These are phyloP conservation scores for Arthrinium phaeospermum DNA, from an alignment of 2,329 filamentous ascomycete genomes.

Conservation along the genomic window DNA sequence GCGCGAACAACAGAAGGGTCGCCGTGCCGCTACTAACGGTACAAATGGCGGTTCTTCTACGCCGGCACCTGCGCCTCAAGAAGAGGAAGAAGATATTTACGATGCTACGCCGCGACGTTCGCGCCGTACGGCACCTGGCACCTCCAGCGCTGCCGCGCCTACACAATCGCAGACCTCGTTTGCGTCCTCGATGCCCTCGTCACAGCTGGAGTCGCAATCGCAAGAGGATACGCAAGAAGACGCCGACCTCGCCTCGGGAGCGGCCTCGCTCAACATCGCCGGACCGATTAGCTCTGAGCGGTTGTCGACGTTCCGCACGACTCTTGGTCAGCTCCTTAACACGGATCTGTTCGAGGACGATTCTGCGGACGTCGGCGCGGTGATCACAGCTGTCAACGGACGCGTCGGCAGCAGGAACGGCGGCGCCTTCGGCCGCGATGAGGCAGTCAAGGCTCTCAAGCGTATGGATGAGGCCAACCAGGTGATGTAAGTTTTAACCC, in stretches of 20 bases:
- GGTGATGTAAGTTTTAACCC: conserved; percentile 78
- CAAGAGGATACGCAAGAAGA: conserved; percentile 51
- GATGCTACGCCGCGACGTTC: conserved; percentile 50
- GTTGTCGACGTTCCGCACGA: conserved; percentile 76
- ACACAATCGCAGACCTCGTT: conserved; percentile 65
- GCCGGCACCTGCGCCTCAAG: conserved; percentile 45
- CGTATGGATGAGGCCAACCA: conserved; percentile 84
- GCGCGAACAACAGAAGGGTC: conserved; percentile 34
- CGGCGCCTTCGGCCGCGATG: conserved; percentile 69
- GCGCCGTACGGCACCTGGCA: conserved; percentile 37
- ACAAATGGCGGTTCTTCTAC: conserved; percentile 33
- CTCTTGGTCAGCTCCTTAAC: conserved; percentile 83
- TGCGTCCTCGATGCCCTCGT: conserved; percentile 80
- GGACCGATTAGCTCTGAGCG: conserved; percentile 64
- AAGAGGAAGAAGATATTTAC: conserved; percentile 57
- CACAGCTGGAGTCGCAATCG: conserved; percentile 63
- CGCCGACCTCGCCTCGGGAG: conserved; percentile 37
- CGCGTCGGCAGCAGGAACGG: conserved; percentile 61
- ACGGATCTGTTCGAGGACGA: conserved; percentile 88
- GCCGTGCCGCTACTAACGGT: conserved; percentile 29
- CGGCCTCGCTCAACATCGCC: conserved; percentile 46
- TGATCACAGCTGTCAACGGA: conserved; percentile 81
- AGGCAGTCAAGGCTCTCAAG: conserved; percentile 78
- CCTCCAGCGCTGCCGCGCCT: conserved; percentile 41
- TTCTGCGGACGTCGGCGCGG: conserved; percentile 73